Percentiles rank a stretch among this genome's conserved stretches.
phyloP scores from a whole-genome alignment of 192 early-diverging fungal species.

The Coemansia javaensis region DNA sequence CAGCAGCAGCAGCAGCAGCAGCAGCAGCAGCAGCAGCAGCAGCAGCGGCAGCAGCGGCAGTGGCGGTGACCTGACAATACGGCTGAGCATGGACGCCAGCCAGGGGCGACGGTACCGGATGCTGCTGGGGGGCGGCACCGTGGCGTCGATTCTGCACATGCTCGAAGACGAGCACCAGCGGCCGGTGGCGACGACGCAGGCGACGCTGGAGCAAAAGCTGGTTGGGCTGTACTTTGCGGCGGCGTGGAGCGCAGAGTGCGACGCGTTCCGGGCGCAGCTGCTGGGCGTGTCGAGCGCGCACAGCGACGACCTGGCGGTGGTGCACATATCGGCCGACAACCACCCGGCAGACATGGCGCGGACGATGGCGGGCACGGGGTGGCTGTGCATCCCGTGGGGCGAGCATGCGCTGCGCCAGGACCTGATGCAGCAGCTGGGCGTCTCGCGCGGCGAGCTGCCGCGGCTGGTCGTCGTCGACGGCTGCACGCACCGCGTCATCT shows the following conservation, averaged over 20 bases:
- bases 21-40: too few species aligned
- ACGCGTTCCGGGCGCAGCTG: constrained; percentile 42
- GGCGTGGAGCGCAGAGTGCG: constrained; percentile 48
- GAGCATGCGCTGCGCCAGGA: constrained; percentile 30
- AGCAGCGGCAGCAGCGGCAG: too few species aligned
- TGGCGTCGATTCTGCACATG: constrained; percentile 29
- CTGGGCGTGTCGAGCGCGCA: constrained; percentile 24
- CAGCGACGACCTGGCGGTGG: constrained; percentile 25
- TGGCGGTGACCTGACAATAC: constrained; percentile 46
- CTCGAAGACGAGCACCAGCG: constrained; percentile 44
- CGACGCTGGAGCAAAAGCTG: constrained; percentile 24
- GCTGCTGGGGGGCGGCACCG: constrained; percentile 36
- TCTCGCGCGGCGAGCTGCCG: constrained; percentile 28
- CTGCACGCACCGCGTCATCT: constrained; percentile 33
- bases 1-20: too few species aligned
- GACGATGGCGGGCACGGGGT: constrained; percentile 34
- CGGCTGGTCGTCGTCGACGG: constrained; percentile 36
- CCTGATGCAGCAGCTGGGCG: constrained; percentile 32
- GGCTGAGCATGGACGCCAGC: constrained; percentile 46
- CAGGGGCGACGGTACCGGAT: constrained; percentile 39
- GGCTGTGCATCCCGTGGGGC: constrained; percentile 43
- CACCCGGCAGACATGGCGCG: constrained; percentile 46
- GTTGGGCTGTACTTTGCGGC: constrained; percentile 44
- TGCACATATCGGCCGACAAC: constrained; percentile 39
- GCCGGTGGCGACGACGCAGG: constrained; percentile 17